Conservation (phyloP, 2,329 filamentous ascomycete species). For the Ustilaginoidea virens region DNA sequence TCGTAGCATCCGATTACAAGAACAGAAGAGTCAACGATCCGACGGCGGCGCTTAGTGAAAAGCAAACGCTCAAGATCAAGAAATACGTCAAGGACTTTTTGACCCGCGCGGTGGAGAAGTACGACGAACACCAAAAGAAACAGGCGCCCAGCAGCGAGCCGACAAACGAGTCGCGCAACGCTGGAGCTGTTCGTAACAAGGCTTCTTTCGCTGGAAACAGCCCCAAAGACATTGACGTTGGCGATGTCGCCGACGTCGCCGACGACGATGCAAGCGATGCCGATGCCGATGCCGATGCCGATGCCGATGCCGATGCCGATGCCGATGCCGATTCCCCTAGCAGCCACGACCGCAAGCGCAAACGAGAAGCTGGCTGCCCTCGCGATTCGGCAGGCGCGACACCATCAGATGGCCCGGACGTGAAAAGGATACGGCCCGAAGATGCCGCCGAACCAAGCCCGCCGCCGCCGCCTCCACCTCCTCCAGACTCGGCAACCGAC, state of each 20-base stretch:
- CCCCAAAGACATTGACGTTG: neutral
- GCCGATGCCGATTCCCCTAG: constrained; percentile 25
- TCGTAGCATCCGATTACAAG: constrained; percentile 86
- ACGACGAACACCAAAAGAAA: constrained; percentile 48
- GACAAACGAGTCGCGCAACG: constrained; percentile 2
- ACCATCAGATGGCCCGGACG: constrained; percentile 39
- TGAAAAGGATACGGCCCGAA: constrained; percentile 36
- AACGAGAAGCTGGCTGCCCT: constrained; percentile 28
- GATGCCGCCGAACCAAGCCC: constrained; percentile 22
- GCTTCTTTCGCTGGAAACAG: too few species aligned
- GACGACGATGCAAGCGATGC: constrained; percentile 5
- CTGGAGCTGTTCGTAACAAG: too few species aligned
- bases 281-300: constrained; percentile 1
- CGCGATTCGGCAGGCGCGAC: constrained; percentile 27
- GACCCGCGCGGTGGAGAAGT: constrained; percentile 71
- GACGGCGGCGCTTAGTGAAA: constrained; percentile 50
- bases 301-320: constrained; percentile 18
- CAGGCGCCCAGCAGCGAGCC: constrained; percentile 14
- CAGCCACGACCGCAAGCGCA: constrained; percentile 46
- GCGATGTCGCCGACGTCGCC: too few species aligned
- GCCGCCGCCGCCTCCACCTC: constrained; percentile 33
- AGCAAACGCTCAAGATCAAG: constrained; percentile 70
- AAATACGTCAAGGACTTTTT: constrained; percentile 74
- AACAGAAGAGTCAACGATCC: constrained; percentile 75
- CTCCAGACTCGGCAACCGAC: constrained; percentile 21